These are phyloP conservation scores for Graphiopsis chlorocephala DNA, from an alignment of 2,329 filamentous ascomycete genomes.

Conservation along the genomic window DNA sequence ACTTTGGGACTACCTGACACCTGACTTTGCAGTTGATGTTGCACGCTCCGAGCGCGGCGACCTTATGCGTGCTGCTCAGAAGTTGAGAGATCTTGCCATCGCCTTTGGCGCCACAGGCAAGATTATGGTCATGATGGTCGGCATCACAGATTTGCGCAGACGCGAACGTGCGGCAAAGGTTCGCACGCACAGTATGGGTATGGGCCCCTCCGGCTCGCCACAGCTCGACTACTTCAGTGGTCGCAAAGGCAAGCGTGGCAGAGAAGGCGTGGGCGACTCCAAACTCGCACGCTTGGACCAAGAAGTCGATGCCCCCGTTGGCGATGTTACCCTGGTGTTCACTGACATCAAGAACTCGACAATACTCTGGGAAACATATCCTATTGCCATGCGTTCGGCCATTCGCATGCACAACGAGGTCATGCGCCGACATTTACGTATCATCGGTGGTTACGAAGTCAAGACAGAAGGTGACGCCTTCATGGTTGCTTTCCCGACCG, in stretches of 20 bases:
- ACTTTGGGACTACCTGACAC: conserved; percentile 90
- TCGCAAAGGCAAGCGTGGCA: conserved; percentile 61
- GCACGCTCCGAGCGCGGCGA: conserved; percentile 82
- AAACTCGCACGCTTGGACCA: conserved; percentile 81
- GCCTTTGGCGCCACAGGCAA: conserved; percentile 92
- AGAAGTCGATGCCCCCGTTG: conserved; percentile 86
- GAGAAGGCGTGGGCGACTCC: conserved; percentile 70
- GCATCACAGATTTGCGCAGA: conserved; percentile 85
- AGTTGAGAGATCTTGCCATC: conserved; percentile 90
- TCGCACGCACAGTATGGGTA: conserved; percentile 78
- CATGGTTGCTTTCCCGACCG: conserved; percentile 97
- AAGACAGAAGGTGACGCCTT: conserved; percentile 99
- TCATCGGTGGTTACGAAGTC: conserved; percentile 96
- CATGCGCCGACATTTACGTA: conserved; percentile 87
- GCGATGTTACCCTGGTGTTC: conserved; percentile 90
- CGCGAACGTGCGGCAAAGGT: conserved; percentile 73
- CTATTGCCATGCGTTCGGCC: conserved; percentile 90
- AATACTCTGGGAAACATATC: conserved; percentile 90
- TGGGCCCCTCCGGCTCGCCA: conserved; percentile 71
- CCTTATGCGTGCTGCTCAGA: conserved; percentile 92
- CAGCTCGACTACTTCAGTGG: conserved; percentile 64
- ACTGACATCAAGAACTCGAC: conserved; percentile 99
- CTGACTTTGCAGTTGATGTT: conserved; percentile 87
- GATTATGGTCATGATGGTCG: conserved; percentile 99
- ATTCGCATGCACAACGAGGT: conserved; percentile 98